Evolutionary conservation across 2,329 filamentous ascomycete genomes (phyloP).

Genomic region (Blumeria hordei): DNA sequence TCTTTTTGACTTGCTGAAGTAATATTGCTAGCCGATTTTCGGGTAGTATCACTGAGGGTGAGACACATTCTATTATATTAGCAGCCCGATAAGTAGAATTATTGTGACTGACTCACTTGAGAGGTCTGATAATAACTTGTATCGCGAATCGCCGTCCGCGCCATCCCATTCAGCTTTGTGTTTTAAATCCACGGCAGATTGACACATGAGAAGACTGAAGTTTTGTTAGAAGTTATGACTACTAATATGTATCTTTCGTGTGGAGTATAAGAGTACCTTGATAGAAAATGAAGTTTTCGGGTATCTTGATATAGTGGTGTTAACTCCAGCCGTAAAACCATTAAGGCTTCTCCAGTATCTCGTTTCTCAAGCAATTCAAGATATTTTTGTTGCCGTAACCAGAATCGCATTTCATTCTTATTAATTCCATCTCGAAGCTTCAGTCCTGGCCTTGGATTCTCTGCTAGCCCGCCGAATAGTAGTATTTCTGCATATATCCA

Average conservation of each 20-base stretch:
- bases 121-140: constrained; percentile 50
- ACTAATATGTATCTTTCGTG: background rate
- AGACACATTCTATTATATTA: constrained; percentile 46
- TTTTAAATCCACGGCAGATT: constrained; percentile 51
- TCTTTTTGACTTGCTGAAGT: constrained; percentile 60
- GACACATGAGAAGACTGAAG: constrained; percentile 64
- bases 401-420: constrained; percentile 59
- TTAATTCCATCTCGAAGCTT: constrained; percentile 55
- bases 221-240: background rate
- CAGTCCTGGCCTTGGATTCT: constrained; percentile 30
- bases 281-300: constrained; percentile 54
- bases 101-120: constrained; percentile 36
- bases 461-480: constrained; percentile 29
- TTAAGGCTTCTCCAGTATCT: constrained; percentile 49
- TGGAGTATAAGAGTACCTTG: constrained; percentile 25
- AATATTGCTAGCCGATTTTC: constrained; percentile 67
- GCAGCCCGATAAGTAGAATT: constrained; percentile 7
- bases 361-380: constrained; percentile 64
- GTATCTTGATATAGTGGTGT: constrained; percentile 67
- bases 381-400: constrained; percentile 82
- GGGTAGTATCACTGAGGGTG: constrained; percentile 89
- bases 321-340: constrained; percentile 67
- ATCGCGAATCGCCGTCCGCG: constrained; percentile 48
- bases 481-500: constrained; percentile 74
- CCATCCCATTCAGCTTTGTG: constrained; percentile 67